Percentiles rank a stretch among this genome's conserved stretches.
These are phyloP conservation scores for Emydomyces testavorans DNA, from an alignment of 2,329 filamentous ascomycete genomes.

Conservation along the genomic window DNA sequence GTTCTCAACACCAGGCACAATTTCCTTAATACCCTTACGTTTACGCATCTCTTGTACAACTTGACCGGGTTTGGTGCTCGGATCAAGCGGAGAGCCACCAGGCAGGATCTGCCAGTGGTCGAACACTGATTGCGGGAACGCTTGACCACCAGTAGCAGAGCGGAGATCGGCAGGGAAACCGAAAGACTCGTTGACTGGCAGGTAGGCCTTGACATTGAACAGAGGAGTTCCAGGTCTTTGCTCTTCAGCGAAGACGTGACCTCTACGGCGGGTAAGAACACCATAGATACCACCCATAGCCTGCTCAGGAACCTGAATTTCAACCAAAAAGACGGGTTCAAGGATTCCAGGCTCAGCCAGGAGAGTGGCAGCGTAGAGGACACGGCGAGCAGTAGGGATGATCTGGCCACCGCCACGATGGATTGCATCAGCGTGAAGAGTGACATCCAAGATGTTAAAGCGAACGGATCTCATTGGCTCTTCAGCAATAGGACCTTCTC, in stretches of 20 bases:
- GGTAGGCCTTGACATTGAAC: constrained; percentile 97
- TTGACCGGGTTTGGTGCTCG: constrained; percentile 66
- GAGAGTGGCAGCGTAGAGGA: constrained; percentile 84
- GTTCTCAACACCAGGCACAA: constrained; percentile 87
- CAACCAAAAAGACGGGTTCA: constrained; percentile 97
- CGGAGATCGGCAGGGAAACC: constrained; percentile 98
- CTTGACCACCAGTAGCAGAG: constrained; percentile 85
- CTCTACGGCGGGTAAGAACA: constrained; percentile 93
- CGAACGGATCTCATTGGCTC: constrained; percentile 95
- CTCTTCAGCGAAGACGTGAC: constrained; percentile 98
- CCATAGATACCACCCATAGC: constrained; percentile 99
- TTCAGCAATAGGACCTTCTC: constrained; percentile 94
- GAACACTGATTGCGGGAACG: constrained; percentile 98
- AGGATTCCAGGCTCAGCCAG: constrained; percentile 83
- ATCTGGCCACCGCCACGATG: constrained; percentile 99
- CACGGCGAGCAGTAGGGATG: constrained; percentile 95
- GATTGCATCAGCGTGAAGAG: constrained; percentile 97
- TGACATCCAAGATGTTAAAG: constrained; percentile 99
- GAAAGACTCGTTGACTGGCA: constrained; percentile 94
- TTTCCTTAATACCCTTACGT: constrained; percentile 98
- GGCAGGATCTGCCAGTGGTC: constrained; percentile 97
- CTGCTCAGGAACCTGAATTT: constrained; percentile 96
- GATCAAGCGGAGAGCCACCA: constrained; percentile 83
- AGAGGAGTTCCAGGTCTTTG: constrained; percentile 97
- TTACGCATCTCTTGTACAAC: constrained; percentile 87